Evolutionary conservation across 2,329 filamentous ascomycete genomes (phyloP).

Genomic region (Aspergillus arachidicola): DNA sequence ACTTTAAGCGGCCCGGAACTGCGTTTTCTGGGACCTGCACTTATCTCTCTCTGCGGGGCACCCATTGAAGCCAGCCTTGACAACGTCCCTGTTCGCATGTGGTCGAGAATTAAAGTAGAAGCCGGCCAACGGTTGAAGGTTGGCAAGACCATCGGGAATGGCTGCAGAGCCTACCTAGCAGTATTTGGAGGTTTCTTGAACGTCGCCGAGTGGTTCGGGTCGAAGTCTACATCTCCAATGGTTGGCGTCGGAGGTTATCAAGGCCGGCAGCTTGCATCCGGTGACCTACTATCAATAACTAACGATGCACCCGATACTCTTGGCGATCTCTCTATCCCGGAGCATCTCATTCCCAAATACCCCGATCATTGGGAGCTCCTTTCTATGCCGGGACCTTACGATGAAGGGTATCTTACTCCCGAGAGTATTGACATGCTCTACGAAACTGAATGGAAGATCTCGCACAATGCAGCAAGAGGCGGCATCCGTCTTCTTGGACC

Average conservation of each 20-base stretch:
- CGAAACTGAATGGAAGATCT: slow-evolving; percentile 60
- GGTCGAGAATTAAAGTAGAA: slow-evolving; percentile 55
- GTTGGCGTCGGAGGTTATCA: slow-evolving; percentile 63
- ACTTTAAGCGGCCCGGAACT: slow-evolving; percentile 63
- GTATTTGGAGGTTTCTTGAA: slow-evolving; percentile 58
- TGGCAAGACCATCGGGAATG: slow-evolving; percentile 55
- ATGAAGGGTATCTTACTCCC: slow-evolving; percentile 54
- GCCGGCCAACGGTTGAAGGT: slow-evolving; percentile 58
- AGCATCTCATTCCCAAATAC: slow-evolving; percentile 53
- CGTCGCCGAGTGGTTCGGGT: slow-evolving; percentile 61
- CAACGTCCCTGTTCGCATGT: slow-evolving; percentile 54
- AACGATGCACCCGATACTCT: slow-evolving; percentile 39
- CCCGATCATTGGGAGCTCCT: slow-evolving; percentile 55
- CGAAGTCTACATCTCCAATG: slow-evolving; percentile 61
- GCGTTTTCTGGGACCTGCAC: slow-evolving; percentile 56
- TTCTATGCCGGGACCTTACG: slow-evolving; percentile 60
- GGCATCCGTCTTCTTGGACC: slow-evolving; percentile 64
- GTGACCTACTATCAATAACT: slow-evolving; percentile 54
- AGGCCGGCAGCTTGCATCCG: slow-evolving; percentile 57
- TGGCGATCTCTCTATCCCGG: slow-evolving; percentile 44
- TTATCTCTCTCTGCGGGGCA: slow-evolving; percentile 61
- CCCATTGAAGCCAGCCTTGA: slow-evolving; percentile 56
- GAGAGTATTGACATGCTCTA: slow-evolving; percentile 62
- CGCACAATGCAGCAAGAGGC: slow-evolving; percentile 62
- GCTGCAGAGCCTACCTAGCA: slow-evolving; percentile 62